phyloP scores from a whole-genome alignment of 192 early-diverging fungal genomes.

The Haplosporangium gracile region DNA sequence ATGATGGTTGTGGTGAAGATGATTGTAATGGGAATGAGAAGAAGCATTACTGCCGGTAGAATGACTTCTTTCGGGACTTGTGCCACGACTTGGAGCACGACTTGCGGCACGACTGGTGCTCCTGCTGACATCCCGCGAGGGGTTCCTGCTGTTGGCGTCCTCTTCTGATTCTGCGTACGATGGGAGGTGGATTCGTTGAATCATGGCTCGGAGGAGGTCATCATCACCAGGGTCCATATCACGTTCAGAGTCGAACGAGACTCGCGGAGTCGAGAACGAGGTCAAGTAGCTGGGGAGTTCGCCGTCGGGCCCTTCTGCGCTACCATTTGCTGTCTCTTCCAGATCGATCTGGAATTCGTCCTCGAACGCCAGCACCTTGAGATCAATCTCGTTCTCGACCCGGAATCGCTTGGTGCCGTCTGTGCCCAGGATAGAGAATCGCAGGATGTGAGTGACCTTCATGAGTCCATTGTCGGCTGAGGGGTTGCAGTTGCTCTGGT shows the following conservation, averaged over 20 bases:
- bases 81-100: constrained; percentile 25
- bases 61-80: constrained; percentile 28
- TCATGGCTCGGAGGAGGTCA: constrained; percentile 28
- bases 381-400: constrained; percentile 43
- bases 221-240: constrained; percentile 42
- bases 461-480: constrained; percentile 48
- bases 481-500: constrained; percentile 45
- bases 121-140: constrained; percentile 30
- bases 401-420: constrained; percentile 34
- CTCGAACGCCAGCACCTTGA: constrained; percentile 50
- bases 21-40: neutral
- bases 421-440: constrained; percentile 43
- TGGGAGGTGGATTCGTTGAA: constrained; percentile 44
- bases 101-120: constrained; percentile 16
- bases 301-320: neutral
- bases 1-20: constrained; percentile 6
- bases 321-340: constrained; percentile 1
- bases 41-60: constrained; percentile 5
- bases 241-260: constrained; percentile 50
- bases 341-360: constrained; percentile 31
- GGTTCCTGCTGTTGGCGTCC: constrained; percentile 35
- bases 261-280: constrained; percentile 49
- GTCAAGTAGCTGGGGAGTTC: constrained; percentile 45
- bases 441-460: constrained; percentile 42
- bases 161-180: constrained; percentile 49